phyloP scores from a whole-genome alignment of 495 filamentous ascomycete genomes.

The Corynascus novoguineensis region DNA sequence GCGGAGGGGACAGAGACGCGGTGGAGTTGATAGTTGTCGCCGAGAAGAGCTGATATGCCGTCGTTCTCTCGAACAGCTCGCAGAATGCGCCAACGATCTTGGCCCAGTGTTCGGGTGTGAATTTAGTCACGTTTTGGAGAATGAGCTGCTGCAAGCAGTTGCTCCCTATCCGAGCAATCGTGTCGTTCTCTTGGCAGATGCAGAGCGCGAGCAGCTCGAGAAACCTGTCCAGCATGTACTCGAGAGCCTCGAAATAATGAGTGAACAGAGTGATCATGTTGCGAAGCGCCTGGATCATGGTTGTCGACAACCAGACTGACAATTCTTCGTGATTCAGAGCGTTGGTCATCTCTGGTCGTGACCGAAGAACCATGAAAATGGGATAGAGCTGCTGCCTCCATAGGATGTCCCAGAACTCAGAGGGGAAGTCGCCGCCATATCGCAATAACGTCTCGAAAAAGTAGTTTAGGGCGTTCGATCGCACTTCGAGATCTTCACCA shows the following conservation, averaged over 20 bases:
- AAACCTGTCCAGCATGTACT: slow-evolving; percentile 95
- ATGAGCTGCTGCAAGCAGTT: slow-evolving; percentile 97
- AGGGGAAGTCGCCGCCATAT: slow-evolving; percentile 86
- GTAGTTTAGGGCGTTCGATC: slow-evolving; percentile 89
- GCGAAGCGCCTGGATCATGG: slow-evolving; percentile 96
- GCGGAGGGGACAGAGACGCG: slow-evolving; percentile 39
- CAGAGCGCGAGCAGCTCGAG: slow-evolving; percentile 88
- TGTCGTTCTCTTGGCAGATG: slow-evolving; percentile 99
- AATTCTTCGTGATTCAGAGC: slow-evolving; percentile 89
- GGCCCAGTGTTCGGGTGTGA: slow-evolving; percentile 78
- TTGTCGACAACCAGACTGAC: slow-evolving; percentile 98
- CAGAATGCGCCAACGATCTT: slow-evolving; percentile 94
- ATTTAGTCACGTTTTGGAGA: slow-evolving; percentile 89
- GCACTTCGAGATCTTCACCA: slow-evolving; percentile 94
- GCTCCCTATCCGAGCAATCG: slow-evolving; percentile 93
- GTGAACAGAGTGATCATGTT: slow-evolving; percentile 99
- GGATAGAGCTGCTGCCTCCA: slow-evolving; percentile 96
- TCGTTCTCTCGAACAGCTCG: slow-evolving; percentile 89
- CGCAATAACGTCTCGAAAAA: slow-evolving; percentile 88
- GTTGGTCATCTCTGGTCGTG: slow-evolving; percentile 91
- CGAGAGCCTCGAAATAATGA: slow-evolving; percentile 90
- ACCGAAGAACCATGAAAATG: slow-evolving; percentile 96
- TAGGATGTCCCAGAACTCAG: slow-evolving; percentile 96
- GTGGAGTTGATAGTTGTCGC: slow-evolving; percentile 60
- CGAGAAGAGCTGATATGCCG: slow-evolving; percentile 88